phyloP scores from a whole-genome alignment of 257 asterid species.

The Gentiana macrophylla region DNA sequence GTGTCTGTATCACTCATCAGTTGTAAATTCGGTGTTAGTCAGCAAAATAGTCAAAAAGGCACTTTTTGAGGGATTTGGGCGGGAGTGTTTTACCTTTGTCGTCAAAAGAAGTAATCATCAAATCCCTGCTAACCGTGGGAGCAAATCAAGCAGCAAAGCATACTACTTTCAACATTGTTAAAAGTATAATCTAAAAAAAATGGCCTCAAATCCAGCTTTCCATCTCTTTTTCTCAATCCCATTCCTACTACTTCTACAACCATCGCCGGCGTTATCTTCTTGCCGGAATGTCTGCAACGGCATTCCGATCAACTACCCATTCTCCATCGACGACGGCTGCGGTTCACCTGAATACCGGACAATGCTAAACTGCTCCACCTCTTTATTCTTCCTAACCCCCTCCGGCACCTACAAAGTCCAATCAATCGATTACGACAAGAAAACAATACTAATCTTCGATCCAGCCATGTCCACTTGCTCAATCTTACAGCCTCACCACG shows the following conservation, averaged over 20 bases:
- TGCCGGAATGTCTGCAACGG: conserved; percentile 70
- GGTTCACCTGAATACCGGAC: conserved; percentile 57
- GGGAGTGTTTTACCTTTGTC: no score
- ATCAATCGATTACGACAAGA: conserved; percentile 47
- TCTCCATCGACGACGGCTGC: conserved; percentile 84
- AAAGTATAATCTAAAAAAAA: not conserved
- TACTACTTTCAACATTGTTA: not conserved
- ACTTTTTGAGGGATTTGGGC: no score
- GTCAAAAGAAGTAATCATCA: not conserved
- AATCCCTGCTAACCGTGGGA: not conserved
- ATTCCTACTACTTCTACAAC: not conserved
- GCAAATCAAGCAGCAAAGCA: not conserved
- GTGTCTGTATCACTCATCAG: no score
- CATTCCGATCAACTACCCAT: conserved; percentile 71
- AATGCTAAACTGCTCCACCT: conserved; percentile 76
- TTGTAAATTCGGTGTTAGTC: no score
- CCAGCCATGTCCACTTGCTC: conserved; percentile 95
- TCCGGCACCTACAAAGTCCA: conserved; percentile 79
- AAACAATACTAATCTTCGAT: conserved; percentile 39
- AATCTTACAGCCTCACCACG: conserved; percentile 83
- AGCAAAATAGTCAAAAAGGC: no score
- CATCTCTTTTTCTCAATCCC: not conserved
- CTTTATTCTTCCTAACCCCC: conserved; percentile 67
- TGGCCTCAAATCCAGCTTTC: not conserved
- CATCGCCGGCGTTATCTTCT: conserved; percentile 8